A percentile compares a stretch with the other conserved stretches of the same genome.
Evolutionary conservation across 2,329 filamentous ascomycete genomes (phyloP).

Genomic region (Ascochyta viciae-villosae): DNA sequence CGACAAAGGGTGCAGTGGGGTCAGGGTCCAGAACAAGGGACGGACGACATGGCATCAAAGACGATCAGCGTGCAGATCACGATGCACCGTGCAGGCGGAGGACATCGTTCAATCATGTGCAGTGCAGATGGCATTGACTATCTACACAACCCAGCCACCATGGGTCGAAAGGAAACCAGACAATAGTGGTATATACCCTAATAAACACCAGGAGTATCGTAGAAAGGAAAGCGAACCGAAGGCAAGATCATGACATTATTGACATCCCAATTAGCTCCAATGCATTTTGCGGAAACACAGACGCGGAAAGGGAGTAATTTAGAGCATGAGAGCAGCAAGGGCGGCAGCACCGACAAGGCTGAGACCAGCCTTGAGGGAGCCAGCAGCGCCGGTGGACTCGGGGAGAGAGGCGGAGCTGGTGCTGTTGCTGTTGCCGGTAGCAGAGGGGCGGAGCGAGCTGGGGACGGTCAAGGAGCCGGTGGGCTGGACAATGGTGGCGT

Average conservation of each 20-base stretch:
- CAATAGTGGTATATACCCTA: constrained; percentile 26
- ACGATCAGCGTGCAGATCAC: not conserved
- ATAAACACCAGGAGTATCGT: constrained; percentile 27
- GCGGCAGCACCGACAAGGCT: constrained; percentile 52
- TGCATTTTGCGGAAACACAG: constrained; percentile 16
- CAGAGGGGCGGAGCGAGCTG: constrained; percentile 40
- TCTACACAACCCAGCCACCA: constrained; percentile 19
- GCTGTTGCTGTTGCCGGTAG: constrained; percentile 32
- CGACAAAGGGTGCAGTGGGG: not conserved
- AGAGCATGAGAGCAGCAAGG: constrained; percentile 51
- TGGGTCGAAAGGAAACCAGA: constrained; percentile 10
- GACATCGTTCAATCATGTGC: constrained; percentile 1
- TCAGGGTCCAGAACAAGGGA: not conserved
- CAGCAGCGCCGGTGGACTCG: constrained; percentile 44
- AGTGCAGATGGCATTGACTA: constrained; percentile 17
- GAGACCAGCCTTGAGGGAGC: constrained; percentile 42
- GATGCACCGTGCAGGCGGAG: not conserved
- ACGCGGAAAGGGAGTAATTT: constrained; percentile 24
- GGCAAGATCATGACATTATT: constrained; percentile 29
- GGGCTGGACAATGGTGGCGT: constrained; percentile 39
- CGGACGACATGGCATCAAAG: not conserved
- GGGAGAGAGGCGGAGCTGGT: constrained; percentile 32
- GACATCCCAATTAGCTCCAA: constrained; percentile 23
- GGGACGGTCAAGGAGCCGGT: constrained; percentile 46
- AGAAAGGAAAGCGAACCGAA: constrained; percentile 13